These are phyloP conservation scores for Pestalotiopsis sp. DNA, from an alignment of 2,329 filamentous ascomycete genomes.

Conservation along the genomic window DNA sequence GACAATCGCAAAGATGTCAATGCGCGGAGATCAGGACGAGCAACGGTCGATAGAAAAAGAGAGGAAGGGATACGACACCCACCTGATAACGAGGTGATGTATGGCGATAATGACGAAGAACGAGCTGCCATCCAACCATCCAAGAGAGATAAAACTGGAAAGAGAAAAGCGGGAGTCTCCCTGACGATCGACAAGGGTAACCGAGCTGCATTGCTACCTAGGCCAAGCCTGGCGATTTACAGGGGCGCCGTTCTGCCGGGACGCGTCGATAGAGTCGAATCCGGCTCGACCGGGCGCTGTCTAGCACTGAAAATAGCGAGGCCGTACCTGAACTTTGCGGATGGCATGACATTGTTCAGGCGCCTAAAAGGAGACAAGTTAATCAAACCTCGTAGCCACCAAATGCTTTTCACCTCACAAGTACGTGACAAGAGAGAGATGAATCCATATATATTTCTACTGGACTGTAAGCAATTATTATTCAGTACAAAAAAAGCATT, in stretches of 20 bases:
- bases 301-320: background rate
- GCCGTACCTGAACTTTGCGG: background rate
- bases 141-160: background rate
- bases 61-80: background rate
- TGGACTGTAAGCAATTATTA: background rate
- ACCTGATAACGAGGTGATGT: background rate
- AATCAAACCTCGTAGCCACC: background rate
- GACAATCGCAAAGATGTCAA: background rate
- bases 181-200: slow-evolving; percentile 1
- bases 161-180: background rate
- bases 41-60: background rate
- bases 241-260: background rate
- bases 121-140: background rate
- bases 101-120: background rate
- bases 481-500: background rate
- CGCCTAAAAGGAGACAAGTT: background rate
- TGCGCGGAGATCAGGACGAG: background rate
- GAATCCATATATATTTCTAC: background rate
- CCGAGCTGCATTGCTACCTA: background rate
- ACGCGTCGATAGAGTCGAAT: background rate
- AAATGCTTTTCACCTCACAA: background rate
- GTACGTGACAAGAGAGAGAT: background rate
- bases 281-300: background rate
- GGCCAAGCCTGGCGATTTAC: background rate
- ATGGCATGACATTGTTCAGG: background rate